Conservation (phyloP, 2,329 filamentous ascomycete species). For the Blastomyces gilchristii region DNA sequence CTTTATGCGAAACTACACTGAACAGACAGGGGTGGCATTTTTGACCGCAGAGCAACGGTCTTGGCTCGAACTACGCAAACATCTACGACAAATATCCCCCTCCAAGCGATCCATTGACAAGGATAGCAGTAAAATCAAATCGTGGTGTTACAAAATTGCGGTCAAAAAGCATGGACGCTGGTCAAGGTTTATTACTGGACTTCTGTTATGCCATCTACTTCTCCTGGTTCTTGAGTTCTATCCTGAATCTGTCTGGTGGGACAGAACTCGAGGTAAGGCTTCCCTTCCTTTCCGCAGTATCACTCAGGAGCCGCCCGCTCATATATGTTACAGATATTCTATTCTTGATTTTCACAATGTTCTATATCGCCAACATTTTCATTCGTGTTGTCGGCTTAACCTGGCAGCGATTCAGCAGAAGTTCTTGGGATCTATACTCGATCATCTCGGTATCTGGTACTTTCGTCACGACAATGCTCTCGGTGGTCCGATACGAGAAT, state of each 20-base stretch:
- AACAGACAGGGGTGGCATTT: conserved; percentile 94
- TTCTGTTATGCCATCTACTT: conserved; percentile 72
- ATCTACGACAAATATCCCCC: conserved; percentile 83
- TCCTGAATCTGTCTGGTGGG: conserved; percentile 62
- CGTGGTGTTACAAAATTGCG: conserved; percentile 90
- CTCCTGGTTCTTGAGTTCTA: conserved; percentile 81
- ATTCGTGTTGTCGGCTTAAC: conserved; percentile 81
- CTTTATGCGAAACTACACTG: conserved; percentile 99
- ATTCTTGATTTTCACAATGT: conserved; percentile 69
- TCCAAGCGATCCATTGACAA: conserved; percentile 83
- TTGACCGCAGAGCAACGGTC: conserved; percentile 91
- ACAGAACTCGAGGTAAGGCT: conserved; percentile 48
- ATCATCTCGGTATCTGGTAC: conserved; percentile 69
- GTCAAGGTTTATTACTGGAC: conserved; percentile 69
- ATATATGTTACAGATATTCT: conserved; percentile 46
- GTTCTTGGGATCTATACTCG: conserved; percentile 92
- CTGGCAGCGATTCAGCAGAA: conserved; percentile 83
- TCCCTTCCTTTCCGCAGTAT: background rate
- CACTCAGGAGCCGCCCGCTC: background rate
- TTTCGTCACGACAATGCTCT: conserved; percentile 69
- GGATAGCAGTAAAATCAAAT: conserved; percentile 66
- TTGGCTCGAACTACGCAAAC: conserved; percentile 89
- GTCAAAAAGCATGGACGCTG: conserved; percentile 89
- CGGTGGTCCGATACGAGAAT: conserved; percentile 49
- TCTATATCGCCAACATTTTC: conserved; percentile 72